Evolutionary conservation across 2,329 filamentous ascomycete species (phyloP).

Genomic region (Chaetomiaceae sp.): DNA sequence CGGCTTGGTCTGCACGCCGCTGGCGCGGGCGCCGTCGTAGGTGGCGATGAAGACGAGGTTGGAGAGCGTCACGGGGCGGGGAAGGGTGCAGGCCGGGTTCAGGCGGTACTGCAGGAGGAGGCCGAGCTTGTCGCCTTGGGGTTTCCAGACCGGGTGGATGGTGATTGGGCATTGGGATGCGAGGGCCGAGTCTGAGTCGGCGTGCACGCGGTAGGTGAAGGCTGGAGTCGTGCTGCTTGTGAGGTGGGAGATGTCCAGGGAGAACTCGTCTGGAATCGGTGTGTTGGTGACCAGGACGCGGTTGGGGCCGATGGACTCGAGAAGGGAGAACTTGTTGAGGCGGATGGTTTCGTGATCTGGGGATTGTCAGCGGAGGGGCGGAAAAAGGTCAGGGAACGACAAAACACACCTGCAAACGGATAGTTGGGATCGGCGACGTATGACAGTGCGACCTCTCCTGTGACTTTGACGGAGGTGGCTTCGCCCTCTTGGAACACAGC

Average conservation of each 20-base stretch:
- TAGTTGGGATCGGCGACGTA: constrained; percentile 59
- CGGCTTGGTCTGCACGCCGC: constrained; percentile 70
- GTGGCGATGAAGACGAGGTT: constrained; percentile 71
- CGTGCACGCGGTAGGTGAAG: constrained; percentile 87
- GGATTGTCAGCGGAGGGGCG: constrained; percentile 20
- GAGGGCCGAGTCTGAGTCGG: constrained; percentile 49
- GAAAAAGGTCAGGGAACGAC: not conserved
- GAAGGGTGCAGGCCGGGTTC: constrained; percentile 60
- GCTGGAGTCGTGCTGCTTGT: constrained; percentile 66
- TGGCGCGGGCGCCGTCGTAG: constrained; percentile 63
- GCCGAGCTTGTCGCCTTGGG: constrained; percentile 78
- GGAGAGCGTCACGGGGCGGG: constrained; percentile 45
- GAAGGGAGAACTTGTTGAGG: constrained; percentile 78
- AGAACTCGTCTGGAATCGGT: constrained; percentile 67
- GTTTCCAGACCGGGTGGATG: constrained; percentile 74
- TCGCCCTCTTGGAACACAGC: constrained; percentile 73
- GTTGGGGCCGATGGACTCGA: constrained; percentile 92
- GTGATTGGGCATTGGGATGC: constrained; percentile 64
- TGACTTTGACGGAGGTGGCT: constrained; percentile 67
- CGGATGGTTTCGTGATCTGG: constrained; percentile 63
- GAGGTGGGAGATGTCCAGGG: constrained; percentile 67
- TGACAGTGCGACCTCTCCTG: constrained; percentile 83
- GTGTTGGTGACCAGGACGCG: constrained; percentile 79
- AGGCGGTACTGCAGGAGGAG: constrained; percentile 79
- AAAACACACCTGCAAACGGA: constrained; percentile 43